Percentiles rank a stretch among this genome's conserved stretches.
phyloP scores from a whole-genome alignment of 83 land plant genomes.

The Thuja plicata region DNA sequence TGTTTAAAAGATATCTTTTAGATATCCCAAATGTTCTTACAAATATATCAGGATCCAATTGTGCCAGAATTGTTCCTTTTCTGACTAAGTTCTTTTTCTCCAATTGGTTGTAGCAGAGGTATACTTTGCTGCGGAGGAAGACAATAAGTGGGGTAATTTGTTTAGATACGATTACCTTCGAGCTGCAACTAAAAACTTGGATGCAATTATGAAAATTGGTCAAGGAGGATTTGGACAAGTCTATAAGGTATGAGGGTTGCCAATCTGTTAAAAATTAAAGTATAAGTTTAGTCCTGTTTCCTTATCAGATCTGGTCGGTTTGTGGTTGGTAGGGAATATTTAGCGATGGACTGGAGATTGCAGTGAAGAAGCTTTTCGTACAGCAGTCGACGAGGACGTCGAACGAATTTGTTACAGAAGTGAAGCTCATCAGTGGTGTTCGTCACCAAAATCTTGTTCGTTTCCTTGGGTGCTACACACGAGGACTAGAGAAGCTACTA shows the following conservation, averaged over 20 bases:
- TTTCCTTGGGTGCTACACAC: constrained; percentile 37
- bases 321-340: neutral
- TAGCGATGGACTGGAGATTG: neutral
- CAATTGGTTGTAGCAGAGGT: neutral
- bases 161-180: neutral
- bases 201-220: neutral
- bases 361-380: constrained; percentile 2
- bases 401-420: constrained; percentile 35
- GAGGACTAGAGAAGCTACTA: neutral
- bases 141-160: neutral
- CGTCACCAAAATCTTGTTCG: constrained; percentile 39
- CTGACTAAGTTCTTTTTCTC: too few relatives aligned
- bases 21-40: too few relatives aligned
- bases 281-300: too few relatives aligned
- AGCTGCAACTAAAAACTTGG: neutral
- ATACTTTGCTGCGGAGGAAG: neutral
- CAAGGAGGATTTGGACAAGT: constrained; percentile 10
- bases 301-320: neutral
- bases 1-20: too few relatives aligned
- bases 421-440: constrained; percentile 28
- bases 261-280: neutral
- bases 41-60: too few relatives aligned
- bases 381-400: constrained; percentile 24
- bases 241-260: neutral
- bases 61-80: too few relatives aligned